A percentile compares a stretch with the other conserved stretches of the same genome.
Conservation (phyloP, 176 grass and related monocot genomes). For the Tuctoria greenei region DNA sequence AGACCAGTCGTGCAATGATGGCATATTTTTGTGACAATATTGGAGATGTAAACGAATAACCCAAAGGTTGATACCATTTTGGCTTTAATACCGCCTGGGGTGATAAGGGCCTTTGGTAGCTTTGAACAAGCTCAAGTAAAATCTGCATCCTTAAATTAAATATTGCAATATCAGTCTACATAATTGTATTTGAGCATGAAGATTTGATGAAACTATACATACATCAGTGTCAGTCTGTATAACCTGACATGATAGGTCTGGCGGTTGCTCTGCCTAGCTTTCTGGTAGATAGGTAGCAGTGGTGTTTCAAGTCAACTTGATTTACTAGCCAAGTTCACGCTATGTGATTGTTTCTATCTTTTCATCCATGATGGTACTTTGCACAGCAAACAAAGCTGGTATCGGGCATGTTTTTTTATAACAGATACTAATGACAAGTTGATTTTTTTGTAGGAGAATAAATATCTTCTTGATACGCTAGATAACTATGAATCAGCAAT, state of each 20-base stretch:
- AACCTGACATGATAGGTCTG: not conserved
- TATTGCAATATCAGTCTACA: not conserved
- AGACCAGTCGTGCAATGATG: not conserved
- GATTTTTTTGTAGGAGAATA: slow-evolving; percentile 55
- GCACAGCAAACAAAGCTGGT: not conserved
- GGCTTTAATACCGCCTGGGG: not conserved
- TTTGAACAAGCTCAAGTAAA: not conserved
- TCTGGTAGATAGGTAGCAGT: not conserved
- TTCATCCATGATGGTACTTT: not conserved
- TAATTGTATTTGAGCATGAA: not conserved
- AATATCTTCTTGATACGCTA: slow-evolving; percentile 77
- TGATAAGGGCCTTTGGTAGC: not conserved
- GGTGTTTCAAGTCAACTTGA: not conserved
- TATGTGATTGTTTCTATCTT: not conserved
- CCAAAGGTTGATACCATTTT: not conserved
- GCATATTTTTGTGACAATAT: not conserved
- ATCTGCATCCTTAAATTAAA: not conserved
- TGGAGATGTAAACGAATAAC: not conserved
- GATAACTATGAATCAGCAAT: slow-evolving; percentile 78
- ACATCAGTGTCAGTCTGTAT: not conserved
- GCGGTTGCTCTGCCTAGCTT: not conserved
- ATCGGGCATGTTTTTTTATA: not conserved
- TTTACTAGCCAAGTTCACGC: not conserved
- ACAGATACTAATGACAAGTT: slow-evolving; percentile 24
- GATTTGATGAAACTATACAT: not conserved